Evolutionary conservation across 352 stramenopile genomes (phyloP), one percentile per base, ranked within the genome.

Genomic region (Globisporangium splendens): DNA sequence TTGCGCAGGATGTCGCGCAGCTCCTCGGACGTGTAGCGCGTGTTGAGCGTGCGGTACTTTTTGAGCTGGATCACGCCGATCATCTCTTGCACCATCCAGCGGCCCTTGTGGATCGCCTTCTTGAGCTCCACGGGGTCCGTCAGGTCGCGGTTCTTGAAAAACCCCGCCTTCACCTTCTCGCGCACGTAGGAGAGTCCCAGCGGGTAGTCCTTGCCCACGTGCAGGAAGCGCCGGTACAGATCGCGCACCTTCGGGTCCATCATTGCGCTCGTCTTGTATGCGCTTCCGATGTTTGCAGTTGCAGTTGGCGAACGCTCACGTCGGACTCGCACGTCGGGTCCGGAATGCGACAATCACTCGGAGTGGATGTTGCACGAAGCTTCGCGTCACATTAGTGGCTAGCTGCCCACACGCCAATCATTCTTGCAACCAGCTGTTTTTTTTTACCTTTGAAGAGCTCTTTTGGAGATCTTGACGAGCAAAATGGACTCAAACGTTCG

Each of bases 61-160:
- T 98, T 98, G 28, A 99, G 75, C 77, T 98, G 87, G 67, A 98
- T 98, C 15, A 98, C 89, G n/a, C 86, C 96, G 50, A 98, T 83
- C 79, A 99, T 96, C 71, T 99, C 96, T 46, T 91, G 72, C 43
- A 98, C 88, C 81, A 97, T 96, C 73, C 92, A 98, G 63, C 96
- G 70, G 14, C 96, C 96, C 46, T 81, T 85, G 47, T 86, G 88
- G 39, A 99, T 89, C n/a, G 93, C 92, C 93, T 51, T 98, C 74
- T 65, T 65, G 38, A 65, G 46, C 46, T 60, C 59, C n/a, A 56
- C 58, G 14, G 88, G 66, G 52, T 91, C 79, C 17, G 52, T 62
- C 41, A 97, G 65, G 13, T 89, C 58, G 21, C 70, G 68, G 59
- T 97, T 94, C 77, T 98, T 74, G 49, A 88, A 86, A 56, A 99